A percentile compares a stretch with the other conserved stretches of the same genome.
These are phyloP conservation scores for Vicia villosa DNA, from an alignment of 306 rosid species.

Conservation along the genomic window DNA sequence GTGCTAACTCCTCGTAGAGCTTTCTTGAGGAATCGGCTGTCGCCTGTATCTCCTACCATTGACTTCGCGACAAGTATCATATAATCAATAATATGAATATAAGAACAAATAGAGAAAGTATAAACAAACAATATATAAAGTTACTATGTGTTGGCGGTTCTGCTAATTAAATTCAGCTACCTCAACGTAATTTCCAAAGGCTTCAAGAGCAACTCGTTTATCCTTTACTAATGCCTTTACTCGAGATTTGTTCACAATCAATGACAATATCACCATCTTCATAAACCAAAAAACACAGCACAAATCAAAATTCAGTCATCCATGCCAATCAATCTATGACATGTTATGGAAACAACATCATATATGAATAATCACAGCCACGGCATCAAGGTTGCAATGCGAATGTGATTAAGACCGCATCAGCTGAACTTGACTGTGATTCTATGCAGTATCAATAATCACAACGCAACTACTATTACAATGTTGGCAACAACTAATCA, in stretches of 20 bases:
- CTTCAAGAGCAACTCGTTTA: constrained; percentile 84
- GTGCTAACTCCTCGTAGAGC: constrained; percentile 82
- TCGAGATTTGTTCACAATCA: constrained; percentile 79
- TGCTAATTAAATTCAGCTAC: constrained; percentile 46
- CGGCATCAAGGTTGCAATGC: neutral
- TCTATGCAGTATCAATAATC: neutral
- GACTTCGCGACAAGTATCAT: constrained; percentile 54
- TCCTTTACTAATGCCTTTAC: constrained; percentile 86
- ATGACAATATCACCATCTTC: constrained; percentile 90
- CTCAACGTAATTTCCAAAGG: constrained; percentile 94
- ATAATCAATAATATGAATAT: constrained; percentile 35
- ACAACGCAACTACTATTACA: neutral
- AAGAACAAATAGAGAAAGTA: constrained; percentile 9
- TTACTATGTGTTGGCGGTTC: constrained; percentile 11
- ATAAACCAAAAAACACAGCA: constrained; percentile 47
- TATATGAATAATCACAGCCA: neutral
- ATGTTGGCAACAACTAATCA: neutral
- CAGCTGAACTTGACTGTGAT: neutral
- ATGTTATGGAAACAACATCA: constrained; percentile 1
- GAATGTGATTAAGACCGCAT: neutral
- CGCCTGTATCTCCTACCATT: constrained; percentile 67
- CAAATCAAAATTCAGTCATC: constrained; percentile 37
- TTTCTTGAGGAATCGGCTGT: constrained; percentile 65
- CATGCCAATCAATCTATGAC: constrained; percentile 27
- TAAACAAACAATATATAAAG: constrained; percentile 16